Evolutionary conservation across 768 basidiomycete genomes (phyloP), one percentile per base, ranked within the genome.

Genomic region (Russula sp.): DNA sequence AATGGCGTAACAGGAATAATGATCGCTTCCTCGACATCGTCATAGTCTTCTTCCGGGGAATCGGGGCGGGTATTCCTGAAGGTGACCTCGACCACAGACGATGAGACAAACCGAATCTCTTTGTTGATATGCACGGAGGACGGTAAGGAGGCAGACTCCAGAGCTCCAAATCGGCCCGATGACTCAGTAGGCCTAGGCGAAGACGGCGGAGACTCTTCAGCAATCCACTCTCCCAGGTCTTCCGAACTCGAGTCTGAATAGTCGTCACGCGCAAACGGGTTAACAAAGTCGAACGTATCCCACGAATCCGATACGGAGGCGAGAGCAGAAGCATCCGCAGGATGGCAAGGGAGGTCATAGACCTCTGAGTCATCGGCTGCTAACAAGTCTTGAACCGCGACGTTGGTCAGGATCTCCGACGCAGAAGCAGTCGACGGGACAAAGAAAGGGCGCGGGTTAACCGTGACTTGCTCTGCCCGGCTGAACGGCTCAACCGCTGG

Each of bases 351-450:
- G 13, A 43, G 8, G 22, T 49, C 41, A 41, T 54, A 48, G 4
- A 42, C 54, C 32, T 25, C 22, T 1, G 25, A 43, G 8, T 50
- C 58, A 3, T 54, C 46, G 38, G 3, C 5, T 8, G 45, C 58
- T 8, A 63, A n/a, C 51, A 36, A 46, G 52, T 63, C 57, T 54
- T 59, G 62, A 14, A 63, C 14, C 5, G 52, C 57, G 11, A 63
- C 52, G 20, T 59, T 54, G 46, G 52, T 48, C 39, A 63, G 52
- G 18, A 63, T 43, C 18, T 63, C 62, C 2, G 52, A 48, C 18
- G 62, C 62, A 34, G 62, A 59, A n/a, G 57, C 62, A 29, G 57
- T 63, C 10, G 61, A 49, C 34, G 20, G 52, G 41, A 63, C 62
- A 34, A 63, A 63, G 18, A 54, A 59, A 10, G 62, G 57, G 36